Percentiles rank a stretch among this genome's conserved stretches.
Conservation (phyloP, 2,329 filamentous ascomycete genomes). For the Neonectria magnoliae region DNA sequence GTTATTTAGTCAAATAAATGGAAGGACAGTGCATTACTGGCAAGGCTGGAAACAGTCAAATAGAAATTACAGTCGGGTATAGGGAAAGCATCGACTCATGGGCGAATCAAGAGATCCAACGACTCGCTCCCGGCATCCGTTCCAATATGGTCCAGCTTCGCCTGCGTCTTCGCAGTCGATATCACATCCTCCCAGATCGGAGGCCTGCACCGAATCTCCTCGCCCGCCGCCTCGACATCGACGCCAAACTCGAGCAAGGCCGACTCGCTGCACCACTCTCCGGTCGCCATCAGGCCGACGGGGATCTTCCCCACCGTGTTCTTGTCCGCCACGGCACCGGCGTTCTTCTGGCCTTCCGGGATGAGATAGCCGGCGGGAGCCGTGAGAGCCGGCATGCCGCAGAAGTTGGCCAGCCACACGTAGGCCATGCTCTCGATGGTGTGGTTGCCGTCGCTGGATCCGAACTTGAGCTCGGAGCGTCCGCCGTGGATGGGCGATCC, state of each 20-base stretch:
- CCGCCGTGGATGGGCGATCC: conserved; percentile 55
- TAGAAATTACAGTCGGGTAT: not conserved
- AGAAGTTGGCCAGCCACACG: conserved; percentile 63
- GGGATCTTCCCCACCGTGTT: conserved; percentile 56
- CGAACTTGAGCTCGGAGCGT: conserved; percentile 7
- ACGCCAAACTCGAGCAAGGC: conserved; percentile 59
- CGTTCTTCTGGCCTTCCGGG: conserved; percentile 46
- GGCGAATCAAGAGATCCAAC: not conserved
- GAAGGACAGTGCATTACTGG: not conserved
- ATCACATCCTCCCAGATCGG: conserved; percentile 22
- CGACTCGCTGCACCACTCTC: conserved; percentile 64
- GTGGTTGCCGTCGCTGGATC: conserved; percentile 52
- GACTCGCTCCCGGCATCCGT: not conserved
- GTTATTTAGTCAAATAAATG: not conserved
- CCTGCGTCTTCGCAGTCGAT: conserved; percentile 3
- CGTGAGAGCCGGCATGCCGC: conserved; percentile 57
- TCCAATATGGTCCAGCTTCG: conserved; percentile 4
- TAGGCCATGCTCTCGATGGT: conserved; percentile 61
- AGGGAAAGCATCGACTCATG: not conserved
- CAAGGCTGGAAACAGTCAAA: not conserved
- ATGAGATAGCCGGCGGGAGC: conserved; percentile 57
- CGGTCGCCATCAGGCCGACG: conserved; percentile 64
- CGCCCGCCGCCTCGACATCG: conserved; percentile 55
- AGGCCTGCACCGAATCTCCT: conserved; percentile 6
- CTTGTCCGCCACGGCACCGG: conserved; percentile 45